A percentile compares a stretch with the other conserved stretches of the same genome.
phyloP scores from a whole-genome alignment of 306 rosid species.

The Casuarina cunninghamiana region DNA sequence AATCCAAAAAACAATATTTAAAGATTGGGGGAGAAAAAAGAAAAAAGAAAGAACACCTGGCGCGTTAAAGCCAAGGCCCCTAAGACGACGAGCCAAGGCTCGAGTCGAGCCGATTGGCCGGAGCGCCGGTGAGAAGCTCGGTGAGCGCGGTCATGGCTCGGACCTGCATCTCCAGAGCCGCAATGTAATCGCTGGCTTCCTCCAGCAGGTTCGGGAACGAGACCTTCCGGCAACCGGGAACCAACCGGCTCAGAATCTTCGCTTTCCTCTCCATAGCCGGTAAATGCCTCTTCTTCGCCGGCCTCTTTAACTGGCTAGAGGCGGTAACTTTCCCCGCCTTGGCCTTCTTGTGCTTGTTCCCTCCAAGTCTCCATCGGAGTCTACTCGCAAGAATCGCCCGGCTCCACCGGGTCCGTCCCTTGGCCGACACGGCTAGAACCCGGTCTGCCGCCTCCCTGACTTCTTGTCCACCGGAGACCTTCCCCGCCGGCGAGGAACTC shows the following conservation, averaged over 20 bases:
- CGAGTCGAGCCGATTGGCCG: conserved; percentile 29
- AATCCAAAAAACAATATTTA: conserved; percentile 33
- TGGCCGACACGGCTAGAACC: conserved; percentile 67
- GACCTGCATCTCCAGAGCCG: conserved; percentile 94
- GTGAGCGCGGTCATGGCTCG: conserved; percentile 73
- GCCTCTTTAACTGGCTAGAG: conserved; percentile 36
- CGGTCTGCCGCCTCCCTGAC: conserved; percentile 71
- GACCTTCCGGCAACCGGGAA: conserved; percentile 85
- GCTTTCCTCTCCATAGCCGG: conserved; percentile 64
- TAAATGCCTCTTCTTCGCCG: conserved; percentile 36
- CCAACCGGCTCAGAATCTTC: conserved; percentile 62
- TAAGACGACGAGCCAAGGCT: conserved; percentile 30
- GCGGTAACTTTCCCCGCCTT: conserved; percentile 26
- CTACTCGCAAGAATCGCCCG: conserved; percentile 67
- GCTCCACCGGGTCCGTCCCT: conserved; percentile 90
- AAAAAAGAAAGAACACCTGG: conserved; percentile 41
- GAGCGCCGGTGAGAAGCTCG: conserved; percentile 56
- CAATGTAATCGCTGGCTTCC: conserved; percentile 79
- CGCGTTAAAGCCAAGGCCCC: conserved; percentile 41
- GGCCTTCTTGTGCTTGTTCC: conserved; percentile 42
- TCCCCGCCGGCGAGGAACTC: conserved; percentile 23
- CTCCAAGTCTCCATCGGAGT: conserved; percentile 34
- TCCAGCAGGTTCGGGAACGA: conserved; percentile 81
- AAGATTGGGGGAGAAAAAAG: conserved; percentile 19
- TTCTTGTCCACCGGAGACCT: conserved; percentile 13